Evolutionary conservation across 2,329 filamentous ascomycete genomes (phyloP), one percentile per base, ranked within the genome.

Genomic region (Fusarium cyanostomum): DNA sequence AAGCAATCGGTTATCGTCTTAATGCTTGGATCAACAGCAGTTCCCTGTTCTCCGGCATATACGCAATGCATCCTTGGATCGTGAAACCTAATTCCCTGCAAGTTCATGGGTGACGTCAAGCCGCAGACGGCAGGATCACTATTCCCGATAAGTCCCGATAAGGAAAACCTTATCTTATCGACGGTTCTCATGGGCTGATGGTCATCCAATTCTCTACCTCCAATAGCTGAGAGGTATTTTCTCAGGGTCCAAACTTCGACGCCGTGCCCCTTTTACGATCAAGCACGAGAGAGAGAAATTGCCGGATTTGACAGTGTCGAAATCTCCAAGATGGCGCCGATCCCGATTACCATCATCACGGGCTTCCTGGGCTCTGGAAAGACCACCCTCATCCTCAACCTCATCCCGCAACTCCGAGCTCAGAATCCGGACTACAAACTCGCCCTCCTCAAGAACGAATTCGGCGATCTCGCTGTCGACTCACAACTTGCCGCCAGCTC

Each of bases 331-430:
- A 89, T 89, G 86, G 77, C 86, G 8, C 88, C 90, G 2, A 95
- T 93, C 67, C 93, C 94, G 5, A 91, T 97, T 75, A 98, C 94
- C 42, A 96, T 99, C 73, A 83, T 99, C 50, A 99, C 95, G 6
- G 95, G 95, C 74, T 99, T 98, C 79, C 86, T 98, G 13, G 95
- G 95, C 73, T 94, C 92, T 8, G 95, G 95, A 57, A 98, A 98
- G 80, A 99, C 95, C 2, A 98, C 95, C 3, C 84, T 99, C 56
- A 93, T 99, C 65, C 89, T 99, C 62, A 95, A 95, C 78, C 90
- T 99, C 11, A 85, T 98, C 67, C 93, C 94, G 0, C 95, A 99
- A 80, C 89, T 99, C 12, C 85, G 81, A 71, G 88, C 89, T n/a
- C 79, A 84, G 50, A 90, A 88, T 75, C 85, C 87, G 2, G 66